These are phyloP conservation scores for Leptoxyphium fumago DNA, from an alignment of 2,329 filamentous ascomycete genomes.

Conservation along the genomic window DNA sequence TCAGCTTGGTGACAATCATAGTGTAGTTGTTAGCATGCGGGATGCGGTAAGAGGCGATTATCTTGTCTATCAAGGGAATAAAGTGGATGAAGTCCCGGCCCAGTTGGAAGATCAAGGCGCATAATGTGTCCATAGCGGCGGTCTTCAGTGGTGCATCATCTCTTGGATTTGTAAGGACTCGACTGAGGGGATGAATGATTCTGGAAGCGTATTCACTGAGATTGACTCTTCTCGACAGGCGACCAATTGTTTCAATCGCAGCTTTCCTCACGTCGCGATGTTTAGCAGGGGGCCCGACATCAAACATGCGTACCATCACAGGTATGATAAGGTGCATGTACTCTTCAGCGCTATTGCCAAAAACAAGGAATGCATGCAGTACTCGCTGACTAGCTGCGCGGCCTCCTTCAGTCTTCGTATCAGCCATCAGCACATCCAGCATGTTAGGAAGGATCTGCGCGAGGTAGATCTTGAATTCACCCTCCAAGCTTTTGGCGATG, in stretches of 20 bases:
- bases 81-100: conserved; percentile 94
- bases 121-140: conserved; percentile 83
- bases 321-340: conserved; percentile 99
- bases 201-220: conserved; percentile 92
- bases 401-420: conserved; percentile 55
- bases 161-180: conserved; percentile 53
- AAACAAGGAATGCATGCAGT: conserved; percentile 87
- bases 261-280: conserved; percentile 66
- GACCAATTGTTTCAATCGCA: conserved; percentile 88
- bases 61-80: conserved; percentile 81
- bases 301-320: conserved; percentile 85
- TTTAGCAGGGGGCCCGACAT: conserved; percentile 58
- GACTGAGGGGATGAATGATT: conserved; percentile 84
- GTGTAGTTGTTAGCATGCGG: conserved; percentile 87
- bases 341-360: conserved; percentile 88
- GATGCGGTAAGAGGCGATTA: conserved; percentile 54
- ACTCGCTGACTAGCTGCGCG: conserved; percentile 41
- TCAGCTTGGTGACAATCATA: conserved; percentile 77
- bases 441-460: conserved; percentile 81
- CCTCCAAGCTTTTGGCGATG: conserved; percentile 83
- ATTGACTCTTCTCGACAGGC: conserved; percentile 90
- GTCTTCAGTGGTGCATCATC: conserved; percentile 56
- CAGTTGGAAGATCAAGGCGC: conserved; percentile 87
- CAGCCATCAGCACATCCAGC: conserved; percentile 84
- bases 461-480: conserved; percentile 94